These are phyloP conservation scores for Fennellomyces sp. DNA, from an alignment of 371 early-diverging fungal genomes.

Conservation along the genomic window DNA sequence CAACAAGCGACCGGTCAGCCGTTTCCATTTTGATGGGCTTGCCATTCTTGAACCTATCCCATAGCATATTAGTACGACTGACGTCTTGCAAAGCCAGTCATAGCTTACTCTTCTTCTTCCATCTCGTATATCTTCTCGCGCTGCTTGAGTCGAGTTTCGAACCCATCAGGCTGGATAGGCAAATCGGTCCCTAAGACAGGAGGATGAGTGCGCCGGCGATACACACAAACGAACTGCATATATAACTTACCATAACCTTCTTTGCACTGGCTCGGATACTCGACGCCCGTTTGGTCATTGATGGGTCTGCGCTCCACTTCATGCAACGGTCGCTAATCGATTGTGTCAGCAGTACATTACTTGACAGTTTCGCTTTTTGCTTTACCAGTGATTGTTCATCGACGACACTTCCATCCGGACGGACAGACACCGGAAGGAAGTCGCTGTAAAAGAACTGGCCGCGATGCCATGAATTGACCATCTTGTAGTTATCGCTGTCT, in stretches of 20 bases:
- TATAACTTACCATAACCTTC: slow-evolving; percentile 64
- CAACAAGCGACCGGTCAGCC: slow-evolving; percentile 49
- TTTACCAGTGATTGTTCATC: slow-evolving; percentile 68
- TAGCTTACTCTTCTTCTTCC: slow-evolving; percentile 51
- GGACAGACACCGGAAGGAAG: slow-evolving; percentile 65
- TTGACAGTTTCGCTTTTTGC: not conserved
- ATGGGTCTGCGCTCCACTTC: slow-evolving; percentile 37
- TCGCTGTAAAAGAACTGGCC: slow-evolving; percentile 79
- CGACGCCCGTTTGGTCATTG: slow-evolving; percentile 70
- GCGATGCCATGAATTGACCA: slow-evolving; percentile 63
- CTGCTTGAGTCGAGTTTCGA: slow-evolving; percentile 49
- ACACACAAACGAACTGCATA: too few relatives aligned
- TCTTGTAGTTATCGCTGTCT: slow-evolving; percentile 57
- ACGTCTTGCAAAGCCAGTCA: too few relatives aligned
- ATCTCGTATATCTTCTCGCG: slow-evolving; percentile 42
- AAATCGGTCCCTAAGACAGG: too few relatives aligned
- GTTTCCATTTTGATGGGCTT: slow-evolving; percentile 11
- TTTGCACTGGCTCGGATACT: slow-evolving; percentile 67
- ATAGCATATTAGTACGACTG: not conserved
- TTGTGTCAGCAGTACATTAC: not conserved
- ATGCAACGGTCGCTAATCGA: not conserved
- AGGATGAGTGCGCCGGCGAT: too few relatives aligned
- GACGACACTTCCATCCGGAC: slow-evolving; percentile 68
- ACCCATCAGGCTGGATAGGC: slow-evolving; percentile 50
- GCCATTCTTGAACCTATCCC: slow-evolving; percentile 6